Base-by-base conservation (phyloP, 1,284 basidiomycete genomes). In the Rhodotorula mucilaginosa region DNA sequence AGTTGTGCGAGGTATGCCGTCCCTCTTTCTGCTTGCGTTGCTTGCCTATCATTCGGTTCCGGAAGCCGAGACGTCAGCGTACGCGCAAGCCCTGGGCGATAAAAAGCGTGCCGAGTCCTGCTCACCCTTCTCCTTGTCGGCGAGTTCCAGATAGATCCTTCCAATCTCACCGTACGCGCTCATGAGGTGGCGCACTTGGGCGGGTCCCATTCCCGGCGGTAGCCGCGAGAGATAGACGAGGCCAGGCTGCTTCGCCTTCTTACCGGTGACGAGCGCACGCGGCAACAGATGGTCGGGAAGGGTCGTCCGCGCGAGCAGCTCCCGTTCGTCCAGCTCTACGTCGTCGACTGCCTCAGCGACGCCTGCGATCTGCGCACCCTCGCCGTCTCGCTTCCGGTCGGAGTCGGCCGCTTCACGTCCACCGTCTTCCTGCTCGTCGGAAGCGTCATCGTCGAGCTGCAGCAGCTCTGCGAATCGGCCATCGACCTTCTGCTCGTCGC, bases 151-250 rank as follows among this genome's bases (percentile, higher is more conserved):
- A 61, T 79, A 80, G 51, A 80, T 76, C 31, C 80, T 67, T 5
- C 79, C 79, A 19, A 80, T 73, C 26, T 78, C 74, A 15, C 80
- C 80, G 58, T 78, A 80, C 56, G 73, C 70, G 7, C 71, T 69
- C 47, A 80, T 90, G 57, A 97, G 84, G 83, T 99, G 93, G 70
- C 93, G 89, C 54, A 99, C 92, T 82, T 99, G 99, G 44, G 92
- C 87, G 34, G 96, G 95, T 34, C 91, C 92, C 97, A 99, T 99
- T 1, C 95, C 97, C n/a, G 95, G 96, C 1, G 97, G 97, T 78
- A 99, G 90, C 54, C 96, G 87, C 23, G 93, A 97, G 67, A 99
- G 93, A 82, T 98, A 99, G 61, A 99, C 83, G 70, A 99, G 0
- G 93, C 96, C 52, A 91, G 80, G 10, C 78, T 78, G 13, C 61